Evolutionary conservation across 768 basidiomycete species (phyloP), one percentile per base, ranked within the genome.

Genomic region (Tephrocybe sp.): DNA sequence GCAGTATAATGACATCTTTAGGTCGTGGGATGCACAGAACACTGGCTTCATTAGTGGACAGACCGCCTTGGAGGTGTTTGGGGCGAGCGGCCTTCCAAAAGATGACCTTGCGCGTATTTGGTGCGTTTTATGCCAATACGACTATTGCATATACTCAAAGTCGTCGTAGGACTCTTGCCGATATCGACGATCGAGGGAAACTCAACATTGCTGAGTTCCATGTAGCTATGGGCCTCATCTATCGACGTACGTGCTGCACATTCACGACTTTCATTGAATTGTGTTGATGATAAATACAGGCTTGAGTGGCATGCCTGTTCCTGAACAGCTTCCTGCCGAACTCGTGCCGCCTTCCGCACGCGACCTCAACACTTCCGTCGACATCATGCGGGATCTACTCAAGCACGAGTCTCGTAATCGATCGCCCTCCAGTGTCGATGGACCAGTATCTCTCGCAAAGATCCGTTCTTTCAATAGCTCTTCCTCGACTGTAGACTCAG

Each of bases 221-320:
- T 65, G 90, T 98, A 52, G 97, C 97, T 0, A 99, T 99, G 96
- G 93, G 91, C 46, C 75, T 98, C 48, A 98, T 99, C 62, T 98
- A 94, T 71, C 86, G 97, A 64, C 80, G 96, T 98, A 72, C 60
- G 90, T 81, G 23, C 55, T 44, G 40, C 23, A 45, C 18, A 23
- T 20, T 20, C 6, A 3, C n/a, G 3, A 39, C 18, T 6, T 6
- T n/a, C n/a, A n/a, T n/a, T 18, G 38, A 50, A 21, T 18, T 50
- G 48, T 15, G 20, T 3, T 33, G 12, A 17, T 10, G 1, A 21
- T 0, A 28, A 15, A n/a, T 37, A 0, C 59, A 98, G 95, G 83
- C 38, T 77, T 99, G 20, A 97, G 95, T 65, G 96, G 97, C 9
- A 94, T 91, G 68, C 82, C 85, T 1, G 83, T 98, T 38, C 97